Percentiles rank a stretch among this genome's conserved stretches.
These are phyloP conservation scores for Phaeodactylum tricornutum DNA, from an alignment of 108 stramenopile species.

Conservation along the genomic window DNA sequence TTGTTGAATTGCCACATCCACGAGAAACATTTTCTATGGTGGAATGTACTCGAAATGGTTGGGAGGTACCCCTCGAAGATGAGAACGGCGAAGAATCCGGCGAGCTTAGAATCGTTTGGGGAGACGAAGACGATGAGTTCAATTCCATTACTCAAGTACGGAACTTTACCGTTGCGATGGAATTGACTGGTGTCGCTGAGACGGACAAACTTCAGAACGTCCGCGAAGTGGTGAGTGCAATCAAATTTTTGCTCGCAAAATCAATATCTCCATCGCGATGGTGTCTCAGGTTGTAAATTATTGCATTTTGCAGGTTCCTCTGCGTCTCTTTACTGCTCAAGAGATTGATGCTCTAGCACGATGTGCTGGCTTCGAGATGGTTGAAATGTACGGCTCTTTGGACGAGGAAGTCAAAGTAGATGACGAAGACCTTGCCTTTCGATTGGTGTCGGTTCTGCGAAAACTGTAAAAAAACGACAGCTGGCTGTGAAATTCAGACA, in stretches of 20 bases:
- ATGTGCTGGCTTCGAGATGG: constrained; percentile 50
- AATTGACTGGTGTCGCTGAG: constrained; percentile 20
- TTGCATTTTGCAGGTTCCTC: too few relatives aligned
- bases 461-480: constrained; percentile 12
- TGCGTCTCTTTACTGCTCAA: constrained; percentile 75
- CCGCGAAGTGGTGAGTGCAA: constrained; percentile 55
- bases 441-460: constrained; percentile 67
- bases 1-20: constrained; percentile 78
- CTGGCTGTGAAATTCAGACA: neutral
- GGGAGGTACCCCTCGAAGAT: constrained; percentile 64
- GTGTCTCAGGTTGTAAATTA: too few relatives aligned
- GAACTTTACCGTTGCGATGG: constrained; percentile 61
- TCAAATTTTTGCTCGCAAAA: too few relatives aligned
- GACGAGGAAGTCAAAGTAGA: constrained; percentile 54
- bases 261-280: too few relatives aligned
- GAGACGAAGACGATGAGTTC: constrained; percentile 72
- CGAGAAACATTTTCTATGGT: constrained; percentile 72
- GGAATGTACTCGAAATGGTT: constrained; percentile 68
- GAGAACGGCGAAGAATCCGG: constrained; percentile 52
- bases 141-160: constrained; percentile 72
- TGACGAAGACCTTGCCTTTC: constrained; percentile 64
- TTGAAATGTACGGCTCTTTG: constrained; percentile 64
- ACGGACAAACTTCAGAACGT: constrained; percentile 18
- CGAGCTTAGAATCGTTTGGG: constrained; percentile 70
- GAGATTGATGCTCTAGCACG: constrained; percentile 64